Evolutionary conservation across 2,329 filamentous ascomycete genomes (phyloP).

Genomic region (Helicocarpus griseus): DNA sequence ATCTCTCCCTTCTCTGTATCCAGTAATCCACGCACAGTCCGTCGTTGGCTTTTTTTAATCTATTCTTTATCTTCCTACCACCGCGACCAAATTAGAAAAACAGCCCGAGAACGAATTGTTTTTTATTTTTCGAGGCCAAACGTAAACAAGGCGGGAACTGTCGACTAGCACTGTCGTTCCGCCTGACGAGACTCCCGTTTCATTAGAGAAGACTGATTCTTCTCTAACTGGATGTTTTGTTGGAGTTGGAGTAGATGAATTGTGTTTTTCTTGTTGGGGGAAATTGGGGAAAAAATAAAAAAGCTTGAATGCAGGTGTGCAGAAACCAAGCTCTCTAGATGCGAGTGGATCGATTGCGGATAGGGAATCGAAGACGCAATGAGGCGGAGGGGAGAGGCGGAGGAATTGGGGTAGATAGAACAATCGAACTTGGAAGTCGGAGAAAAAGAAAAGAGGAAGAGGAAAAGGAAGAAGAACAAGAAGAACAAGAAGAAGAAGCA

Average conservation of each 20-base stretch:
- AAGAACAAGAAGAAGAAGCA: background rate
- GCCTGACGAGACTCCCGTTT: conserved; percentile 12
- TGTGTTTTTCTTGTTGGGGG: no score
- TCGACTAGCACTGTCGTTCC: conserved; percentile 15
- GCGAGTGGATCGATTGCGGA: no score
- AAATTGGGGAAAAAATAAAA: no score
- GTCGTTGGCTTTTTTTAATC: background rate
- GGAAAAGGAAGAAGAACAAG: background rate
- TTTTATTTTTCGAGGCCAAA: no score
- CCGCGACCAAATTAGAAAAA: no score
- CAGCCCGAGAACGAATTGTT: no score
- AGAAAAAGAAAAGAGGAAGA: background rate
- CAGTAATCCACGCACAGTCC: no score
- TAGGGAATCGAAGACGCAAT: background rate
- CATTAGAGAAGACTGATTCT: conserved; percentile 13
- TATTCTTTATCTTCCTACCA: background rate
- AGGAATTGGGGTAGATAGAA: background rate
- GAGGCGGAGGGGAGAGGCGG: background rate
- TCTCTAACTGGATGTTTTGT: conserved; percentile 1
- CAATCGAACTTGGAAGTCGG: background rate
- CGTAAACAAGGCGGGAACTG: conserved; percentile 12
- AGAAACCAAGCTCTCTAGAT: no score
- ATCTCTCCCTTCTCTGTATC: background rate
- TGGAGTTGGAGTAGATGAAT: conserved; percentile 2
- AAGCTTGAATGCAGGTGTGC: no score